Percentiles rank a stretch among this genome's conserved stretches.
Conservation (phyloP, 257 asterid genomes). For the Nemophila menziesii region DNA sequence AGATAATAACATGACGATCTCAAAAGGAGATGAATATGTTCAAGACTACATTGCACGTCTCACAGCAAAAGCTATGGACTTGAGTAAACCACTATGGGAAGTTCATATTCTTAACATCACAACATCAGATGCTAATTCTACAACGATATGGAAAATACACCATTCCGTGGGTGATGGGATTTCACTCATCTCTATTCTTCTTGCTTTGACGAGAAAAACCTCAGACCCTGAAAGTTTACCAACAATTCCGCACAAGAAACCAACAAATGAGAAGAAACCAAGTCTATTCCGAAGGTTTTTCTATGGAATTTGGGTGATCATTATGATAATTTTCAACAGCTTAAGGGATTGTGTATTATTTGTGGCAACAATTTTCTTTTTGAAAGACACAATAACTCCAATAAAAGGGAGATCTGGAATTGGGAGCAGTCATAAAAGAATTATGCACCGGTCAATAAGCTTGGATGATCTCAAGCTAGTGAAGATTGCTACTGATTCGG, state of each 20-base stretch:
- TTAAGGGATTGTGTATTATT: constrained; percentile 12
- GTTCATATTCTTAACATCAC: constrained; percentile 27
- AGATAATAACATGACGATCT: constrained; percentile 14
- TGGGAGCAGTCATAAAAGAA: constrained; percentile 9
- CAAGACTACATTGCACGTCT: constrained; percentile 18
- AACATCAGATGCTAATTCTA: constrained; percentile 26
- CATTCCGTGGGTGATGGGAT: constrained; percentile 43
- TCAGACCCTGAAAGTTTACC: constrained; percentile 27
- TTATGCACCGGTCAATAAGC: constrained; percentile 21
- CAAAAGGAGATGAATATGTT: constrained; percentile 21
- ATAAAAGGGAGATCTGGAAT: constrained; percentile 18
- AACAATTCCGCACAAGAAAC: constrained; percentile 10
- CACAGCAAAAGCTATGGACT: constrained; percentile 17
- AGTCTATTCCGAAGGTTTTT: constrained; percentile 7
- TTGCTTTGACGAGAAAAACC: constrained; percentile 23
- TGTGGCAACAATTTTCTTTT: constrained; percentile 15
- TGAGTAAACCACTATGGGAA: constrained; percentile 36
- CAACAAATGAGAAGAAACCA: no score
- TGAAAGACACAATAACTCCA: constrained; percentile 24
- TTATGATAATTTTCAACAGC: constrained; percentile 14
- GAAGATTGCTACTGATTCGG: constrained; percentile 33
- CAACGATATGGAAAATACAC: constrained; percentile 16
- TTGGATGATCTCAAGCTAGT: constrained; percentile 36
- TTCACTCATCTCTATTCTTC: constrained; percentile 21
- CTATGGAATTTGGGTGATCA: constrained; percentile 10